These are phyloP conservation scores for Xerocomus potaroensis DNA, from an alignment of 768 basidiomycete species.

Conservation along the genomic window DNA sequence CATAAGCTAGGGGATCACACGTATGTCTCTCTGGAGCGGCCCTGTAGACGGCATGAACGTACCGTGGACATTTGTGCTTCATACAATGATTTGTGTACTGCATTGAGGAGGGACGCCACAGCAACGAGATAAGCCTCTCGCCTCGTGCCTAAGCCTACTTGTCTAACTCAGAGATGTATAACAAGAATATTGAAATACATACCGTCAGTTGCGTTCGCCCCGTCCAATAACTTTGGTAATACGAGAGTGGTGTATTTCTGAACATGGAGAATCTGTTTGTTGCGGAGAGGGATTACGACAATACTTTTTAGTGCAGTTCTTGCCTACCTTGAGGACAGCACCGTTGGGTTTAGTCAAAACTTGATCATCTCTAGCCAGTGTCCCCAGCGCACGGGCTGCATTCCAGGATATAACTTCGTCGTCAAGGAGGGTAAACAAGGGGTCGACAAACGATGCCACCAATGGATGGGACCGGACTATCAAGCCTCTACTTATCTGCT, in stretches of 20 bases:
- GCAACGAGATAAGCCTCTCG: conserved; percentile 77
- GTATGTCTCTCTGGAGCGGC: not conserved
- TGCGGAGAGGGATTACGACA: not conserved
- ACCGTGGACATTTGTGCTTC: conserved; percentile 62
- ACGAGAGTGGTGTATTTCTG: conserved; percentile 72
- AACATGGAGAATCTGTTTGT: conserved; percentile 57
- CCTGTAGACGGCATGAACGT: conserved; percentile 12
- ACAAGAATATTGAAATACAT: conserved; percentile 15
- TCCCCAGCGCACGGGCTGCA: conserved; percentile 73
- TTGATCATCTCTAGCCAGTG: conserved; percentile 55
- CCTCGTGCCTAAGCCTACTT: conserved; percentile 37
- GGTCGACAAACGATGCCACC: conserved; percentile 53
- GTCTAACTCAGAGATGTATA: not conserved
- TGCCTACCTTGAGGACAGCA: conserved; percentile 68
- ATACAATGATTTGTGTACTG: conserved; percentile 75
- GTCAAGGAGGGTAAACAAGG: conserved; percentile 65
- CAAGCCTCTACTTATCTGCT: conserved; percentile 74
- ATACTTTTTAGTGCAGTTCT: not conserved
- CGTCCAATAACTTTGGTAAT: conserved; percentile 70
- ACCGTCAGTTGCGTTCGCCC: conserved; percentile 57
- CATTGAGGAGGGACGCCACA: conserved; percentile 73
- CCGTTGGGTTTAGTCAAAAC: conserved; percentile 75
- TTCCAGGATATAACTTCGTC: conserved; percentile 63
- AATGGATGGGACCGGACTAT: conserved; percentile 67
- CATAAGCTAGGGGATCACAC: conserved; percentile 57